Conservation (phyloP, 371 early-diverging fungal genomes). For the Lichtheimia corymbifera region DNA sequence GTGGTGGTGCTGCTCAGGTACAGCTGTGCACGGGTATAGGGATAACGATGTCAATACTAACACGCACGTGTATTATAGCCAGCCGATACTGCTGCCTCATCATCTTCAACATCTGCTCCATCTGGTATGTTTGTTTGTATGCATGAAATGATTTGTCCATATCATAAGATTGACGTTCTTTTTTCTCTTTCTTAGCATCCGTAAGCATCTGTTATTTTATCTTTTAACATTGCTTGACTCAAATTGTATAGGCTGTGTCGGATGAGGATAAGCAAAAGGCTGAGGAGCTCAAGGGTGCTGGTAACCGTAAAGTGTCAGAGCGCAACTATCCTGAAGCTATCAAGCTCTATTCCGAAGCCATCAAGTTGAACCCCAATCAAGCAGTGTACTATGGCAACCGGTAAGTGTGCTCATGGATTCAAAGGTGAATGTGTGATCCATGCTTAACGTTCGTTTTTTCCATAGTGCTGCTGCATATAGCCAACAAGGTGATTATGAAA, state of each 20-base stretch:
- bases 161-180: background rate
- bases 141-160: no score
- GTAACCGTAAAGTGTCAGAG: constrained; percentile 81
- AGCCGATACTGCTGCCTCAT: constrained; percentile 8
- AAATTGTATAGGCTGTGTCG: constrained; percentile 20
- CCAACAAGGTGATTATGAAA: constrained; percentile 83
- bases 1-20: constrained; percentile 20
- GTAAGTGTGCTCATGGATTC: constrained; percentile 37
- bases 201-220: background rate
- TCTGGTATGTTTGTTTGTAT: background rate
- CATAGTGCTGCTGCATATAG: constrained; percentile 92
- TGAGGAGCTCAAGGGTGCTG: constrained; percentile 83
- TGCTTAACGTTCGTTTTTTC: background rate
- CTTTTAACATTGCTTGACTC: background rate
- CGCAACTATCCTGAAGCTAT: constrained; percentile 87
- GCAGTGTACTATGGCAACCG: constrained; percentile 96
- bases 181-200: constrained; percentile 1
- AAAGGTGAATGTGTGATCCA: no score
- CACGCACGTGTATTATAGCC: background rate
- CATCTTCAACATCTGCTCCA: constrained; percentile 14
- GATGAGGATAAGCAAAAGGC: constrained; percentile 77
- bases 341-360: constrained; percentile 87
- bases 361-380: constrained; percentile 76
- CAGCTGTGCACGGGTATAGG: background rate
- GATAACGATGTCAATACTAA: no score